Conservation (phyloP, 495 filamentous ascomycete species). For the Haplographium delicatum region DNA sequence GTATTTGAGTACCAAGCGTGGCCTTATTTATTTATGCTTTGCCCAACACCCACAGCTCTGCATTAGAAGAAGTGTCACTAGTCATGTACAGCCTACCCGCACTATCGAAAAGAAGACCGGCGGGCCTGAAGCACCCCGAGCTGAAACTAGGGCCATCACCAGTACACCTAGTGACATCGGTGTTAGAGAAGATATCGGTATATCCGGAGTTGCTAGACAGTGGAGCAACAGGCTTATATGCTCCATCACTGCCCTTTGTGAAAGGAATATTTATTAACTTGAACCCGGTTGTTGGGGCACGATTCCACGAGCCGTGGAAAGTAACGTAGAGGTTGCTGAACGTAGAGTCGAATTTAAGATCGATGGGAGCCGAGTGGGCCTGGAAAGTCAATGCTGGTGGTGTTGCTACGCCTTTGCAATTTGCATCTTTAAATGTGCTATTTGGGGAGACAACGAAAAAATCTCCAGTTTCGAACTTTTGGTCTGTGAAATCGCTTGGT, state of each 20-base stretch:
- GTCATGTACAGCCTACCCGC: conserved; percentile 48
- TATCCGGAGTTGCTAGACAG: conserved; percentile 35
- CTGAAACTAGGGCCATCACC: conserved; percentile 7
- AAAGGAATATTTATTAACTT: conserved; percentile 39
- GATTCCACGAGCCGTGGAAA: conserved; percentile 56
- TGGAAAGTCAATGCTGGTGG: background rate
- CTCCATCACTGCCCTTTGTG: conserved; percentile 25
- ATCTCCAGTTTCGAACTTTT: background rate
- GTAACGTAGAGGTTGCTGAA: conserved; percentile 12
- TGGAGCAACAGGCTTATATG: conserved; percentile 32
- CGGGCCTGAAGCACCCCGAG: conserved; percentile 48
- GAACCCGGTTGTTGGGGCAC: conserved; percentile 48
- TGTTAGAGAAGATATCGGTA: conserved; percentile 45
- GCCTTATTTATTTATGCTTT: conserved; percentile 9
- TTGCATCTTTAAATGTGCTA: background rate
- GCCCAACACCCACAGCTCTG: conserved; percentile 50
- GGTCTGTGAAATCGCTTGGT: background rate
- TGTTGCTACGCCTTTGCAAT: background rate
- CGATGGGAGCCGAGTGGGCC: background rate
- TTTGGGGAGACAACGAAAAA: background rate
- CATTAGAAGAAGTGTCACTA: conserved; percentile 52
- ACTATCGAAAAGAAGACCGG: conserved; percentile 46
- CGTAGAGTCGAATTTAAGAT: background rate
- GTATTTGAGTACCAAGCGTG: too few relatives aligned
- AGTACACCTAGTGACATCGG: conserved; percentile 37